Percentiles rank a stretch among this genome's conserved stretches.
Evolutionary conservation across 352 stramenopile species (phyloP).

Genomic region (Pythium pectinolyticum): DNA sequence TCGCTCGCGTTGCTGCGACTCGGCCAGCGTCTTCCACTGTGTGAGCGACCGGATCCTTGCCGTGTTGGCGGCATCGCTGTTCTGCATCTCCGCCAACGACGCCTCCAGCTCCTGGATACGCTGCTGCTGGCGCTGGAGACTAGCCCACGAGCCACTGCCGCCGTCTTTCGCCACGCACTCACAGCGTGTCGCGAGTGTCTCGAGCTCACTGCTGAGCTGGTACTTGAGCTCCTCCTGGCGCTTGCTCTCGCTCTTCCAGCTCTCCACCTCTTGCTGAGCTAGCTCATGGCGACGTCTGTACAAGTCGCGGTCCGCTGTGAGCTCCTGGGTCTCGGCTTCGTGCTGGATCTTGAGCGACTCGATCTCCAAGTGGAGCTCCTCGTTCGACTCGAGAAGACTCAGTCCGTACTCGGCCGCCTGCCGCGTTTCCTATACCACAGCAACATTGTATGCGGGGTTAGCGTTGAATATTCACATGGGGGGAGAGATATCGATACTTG

Average conservation of each 20-base stretch:
- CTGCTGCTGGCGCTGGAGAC: slow-evolving; percentile 32
- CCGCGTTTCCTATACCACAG: slow-evolving; percentile 50
- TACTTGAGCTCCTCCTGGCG: slow-evolving; percentile 64
- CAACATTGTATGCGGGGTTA: slow-evolving; percentile 1
- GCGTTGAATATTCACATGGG: neutral
- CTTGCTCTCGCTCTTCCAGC: slow-evolving; percentile 67
- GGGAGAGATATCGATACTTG: neutral
- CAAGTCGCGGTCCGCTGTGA: slow-evolving; percentile 58
- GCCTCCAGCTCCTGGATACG: slow-evolving; percentile 40
- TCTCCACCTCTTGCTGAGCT: slow-evolving; percentile 60
- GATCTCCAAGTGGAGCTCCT: slow-evolving; percentile 72
- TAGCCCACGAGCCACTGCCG: slow-evolving; percentile 1
- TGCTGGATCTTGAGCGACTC: slow-evolving; percentile 70
- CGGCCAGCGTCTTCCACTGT: slow-evolving; percentile 43
- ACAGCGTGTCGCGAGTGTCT: slow-evolving; percentile 49
- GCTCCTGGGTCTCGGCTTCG: slow-evolving; percentile 62
- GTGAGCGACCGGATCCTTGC: slow-evolving; percentile 44
- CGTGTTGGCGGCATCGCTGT: slow-evolving; percentile 35
- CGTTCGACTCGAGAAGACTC: slow-evolving; percentile 71
- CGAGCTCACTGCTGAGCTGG: slow-evolving; percentile 51
- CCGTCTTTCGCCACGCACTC: slow-evolving; percentile 35
- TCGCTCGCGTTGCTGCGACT: slow-evolving; percentile 41
- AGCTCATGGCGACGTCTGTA: slow-evolving; percentile 63
- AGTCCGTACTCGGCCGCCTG: slow-evolving; percentile 81
- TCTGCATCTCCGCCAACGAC: slow-evolving; percentile 38